These are phyloP conservation scores for Podochytrium sp. DNA, from an alignment of 192 early-diverging fungal genomes.

Conservation along the genomic window DNA sequence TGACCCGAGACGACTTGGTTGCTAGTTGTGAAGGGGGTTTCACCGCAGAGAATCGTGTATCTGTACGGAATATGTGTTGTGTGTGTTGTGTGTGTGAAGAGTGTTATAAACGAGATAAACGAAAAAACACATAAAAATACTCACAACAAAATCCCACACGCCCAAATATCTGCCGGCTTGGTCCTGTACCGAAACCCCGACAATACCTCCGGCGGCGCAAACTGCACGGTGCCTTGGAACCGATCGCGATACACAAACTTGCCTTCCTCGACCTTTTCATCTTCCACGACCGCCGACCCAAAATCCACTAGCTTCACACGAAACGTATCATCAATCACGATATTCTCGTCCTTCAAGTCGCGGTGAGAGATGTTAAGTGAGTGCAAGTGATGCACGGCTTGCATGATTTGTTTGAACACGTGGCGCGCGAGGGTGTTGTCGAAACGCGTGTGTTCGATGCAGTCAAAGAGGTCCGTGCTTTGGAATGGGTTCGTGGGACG, in stretches of 20 bases:
- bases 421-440: constrained; percentile 35
- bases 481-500: constrained; percentile 14
- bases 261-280: neutral
- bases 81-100: too few relatives aligned
- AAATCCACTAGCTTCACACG: constrained; percentile 60
- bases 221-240: constrained; percentile 70
- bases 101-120: too few relatives aligned
- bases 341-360: constrained; percentile 67
- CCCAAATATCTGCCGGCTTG: constrained; percentile 69
- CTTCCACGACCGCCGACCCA: constrained; percentile 43
- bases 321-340: constrained; percentile 55
- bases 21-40: constrained; percentile 58
- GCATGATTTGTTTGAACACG: constrained; percentile 51
- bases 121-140: constrained; percentile 20
- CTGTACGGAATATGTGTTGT: neutral
- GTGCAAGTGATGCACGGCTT: constrained; percentile 48
- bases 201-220: constrained; percentile 72
- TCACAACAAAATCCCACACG: constrained; percentile 71
- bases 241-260: neutral
- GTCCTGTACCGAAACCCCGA: constrained; percentile 49
- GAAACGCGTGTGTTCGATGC: constrained; percentile 53
- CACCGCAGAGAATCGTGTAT: constrained; percentile 42
- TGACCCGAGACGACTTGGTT: constrained; percentile 54
- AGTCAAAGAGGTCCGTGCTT: constrained; percentile 58
- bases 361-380: constrained; percentile 50